These are phyloP conservation scores for Carallia pectinifolia DNA, from an alignment of 345 rosid species.

Conservation along the genomic window DNA sequence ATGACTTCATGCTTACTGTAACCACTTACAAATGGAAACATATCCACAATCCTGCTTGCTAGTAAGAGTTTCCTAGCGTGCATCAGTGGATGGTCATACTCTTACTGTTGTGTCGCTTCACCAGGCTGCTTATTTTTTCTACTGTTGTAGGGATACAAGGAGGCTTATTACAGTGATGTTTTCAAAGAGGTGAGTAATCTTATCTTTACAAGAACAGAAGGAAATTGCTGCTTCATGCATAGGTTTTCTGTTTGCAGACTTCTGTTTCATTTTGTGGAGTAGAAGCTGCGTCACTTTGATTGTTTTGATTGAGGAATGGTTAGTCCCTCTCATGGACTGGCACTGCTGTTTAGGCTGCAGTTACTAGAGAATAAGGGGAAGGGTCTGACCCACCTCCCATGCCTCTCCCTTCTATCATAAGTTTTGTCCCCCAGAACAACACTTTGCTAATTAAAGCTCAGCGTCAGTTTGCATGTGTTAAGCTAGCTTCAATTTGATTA, in stretches of 20 bases:
- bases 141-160: slow-evolving; percentile 63
- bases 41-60: neutral
- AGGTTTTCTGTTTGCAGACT: neutral
- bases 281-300: no score
- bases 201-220: slow-evolving; percentile 5
- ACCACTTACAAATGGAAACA: neutral
- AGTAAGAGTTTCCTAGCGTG: slow-evolving; percentile 1
- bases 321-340: no score
- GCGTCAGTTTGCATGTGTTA: no score
- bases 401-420: no score
- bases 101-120: neutral
- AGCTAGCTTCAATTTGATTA: no score
- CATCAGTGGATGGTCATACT: neutral
- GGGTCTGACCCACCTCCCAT: no score
- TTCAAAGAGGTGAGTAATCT: slow-evolving; percentile 73
- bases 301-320: no score
- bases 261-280: neutral
- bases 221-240: neutral
- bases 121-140: slow-evolving; percentile 10
- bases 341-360: no score
- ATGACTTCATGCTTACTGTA: neutral
- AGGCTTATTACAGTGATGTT: slow-evolving; percentile 55
- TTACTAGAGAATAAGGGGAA: no score
- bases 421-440: no score
- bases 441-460: no score